Evolutionary conservation across 2,329 filamentous ascomycete genomes (phyloP), one percentile per base, ranked within the genome.

Genomic region (Rhytidhysteron rufulum): DNA sequence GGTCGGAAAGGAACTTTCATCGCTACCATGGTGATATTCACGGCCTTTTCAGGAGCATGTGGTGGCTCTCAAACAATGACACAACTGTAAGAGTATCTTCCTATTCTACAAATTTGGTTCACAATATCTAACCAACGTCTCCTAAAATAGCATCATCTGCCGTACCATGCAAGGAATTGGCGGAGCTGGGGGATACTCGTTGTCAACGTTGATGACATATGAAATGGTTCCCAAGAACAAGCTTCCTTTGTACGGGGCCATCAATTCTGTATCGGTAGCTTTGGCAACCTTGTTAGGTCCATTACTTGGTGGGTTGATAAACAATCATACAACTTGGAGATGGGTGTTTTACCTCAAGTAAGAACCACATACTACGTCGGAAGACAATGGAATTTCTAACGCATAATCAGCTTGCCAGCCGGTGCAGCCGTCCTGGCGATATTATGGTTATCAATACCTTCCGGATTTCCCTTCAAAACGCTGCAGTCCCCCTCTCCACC

Each of bases 321-420:
- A 31, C 6, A 39, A 50, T 18, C 40, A 49, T 20, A 40, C 39
- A 11, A 50, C 44, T 8, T 55, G 52, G 48, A 25, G 62, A 35
- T 64, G 62, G 60, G 45, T 64, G 6, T 65, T 64, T 48, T 62
- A 54, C 39, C 48, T 65, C 39, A 63, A 63, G 37, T 46, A 11
- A 34, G 43, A 18, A 31, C 29, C 19, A n/a, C 17, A 5, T 13
- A 17, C 20, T 16, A 3, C 19, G 3, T 22, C 24, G 13, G n/a
- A n/a, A n/a, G n/a, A 25, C 8, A 4, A 22, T 21, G 21, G 17
- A 21, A 13, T 20, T 21, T 13, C 34, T 36, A 22, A 36, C 31
- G 18, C 5, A 5, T 10, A 18, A 43, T 19, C 34, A 45, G 43
- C 40, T 18, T 32, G 33, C 36, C 39, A 10, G 15, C 31, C 19